Evolutionary conservation across 805 yeast genomes (phyloP).

Genomic region (Nematodospora valgi): DNA sequence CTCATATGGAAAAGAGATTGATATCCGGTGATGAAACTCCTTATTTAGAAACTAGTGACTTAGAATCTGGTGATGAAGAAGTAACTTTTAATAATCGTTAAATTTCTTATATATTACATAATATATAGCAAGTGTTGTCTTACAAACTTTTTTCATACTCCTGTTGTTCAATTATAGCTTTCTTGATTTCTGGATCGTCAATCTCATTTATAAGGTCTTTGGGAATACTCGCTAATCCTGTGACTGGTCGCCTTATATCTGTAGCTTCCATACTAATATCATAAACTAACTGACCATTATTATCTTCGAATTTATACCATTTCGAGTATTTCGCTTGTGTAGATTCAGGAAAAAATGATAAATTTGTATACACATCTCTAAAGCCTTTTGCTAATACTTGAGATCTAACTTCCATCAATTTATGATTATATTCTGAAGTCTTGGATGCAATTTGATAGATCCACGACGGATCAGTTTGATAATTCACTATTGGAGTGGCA

Average conservation of each 20-base stretch:
- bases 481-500: constrained; percentile 36
- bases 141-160: constrained; percentile 35
- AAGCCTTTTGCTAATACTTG: constrained; percentile 53
- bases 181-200: constrained; percentile 49
- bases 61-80: constrained; percentile 16
- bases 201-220: constrained; percentile 53
- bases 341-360: constrained; percentile 63
- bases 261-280: constrained; percentile 44
- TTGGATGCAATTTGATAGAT: constrained; percentile 80
- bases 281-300: constrained; percentile 34
- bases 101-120: neutral
- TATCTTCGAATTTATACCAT: constrained; percentile 22
- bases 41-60: constrained; percentile 10
- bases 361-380: constrained; percentile 84
- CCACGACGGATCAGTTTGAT: constrained; percentile 71
- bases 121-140: neutral
- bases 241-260: constrained; percentile 47
- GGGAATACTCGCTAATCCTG: constrained; percentile 66
- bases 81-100: constrained; percentile 7
- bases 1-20: constrained; percentile 40
- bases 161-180: constrained; percentile 64
- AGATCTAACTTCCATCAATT: constrained; percentile 56
- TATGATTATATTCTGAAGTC: constrained; percentile 66
- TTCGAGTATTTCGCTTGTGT: constrained; percentile 66
- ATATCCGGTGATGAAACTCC: constrained; percentile 8